A percentile compares a stretch with the other conserved stretches of the same genome.
Evolutionary conservation across 148 eudicot genomes (phyloP).

Genomic region (Fagopyrum esculentum): DNA sequence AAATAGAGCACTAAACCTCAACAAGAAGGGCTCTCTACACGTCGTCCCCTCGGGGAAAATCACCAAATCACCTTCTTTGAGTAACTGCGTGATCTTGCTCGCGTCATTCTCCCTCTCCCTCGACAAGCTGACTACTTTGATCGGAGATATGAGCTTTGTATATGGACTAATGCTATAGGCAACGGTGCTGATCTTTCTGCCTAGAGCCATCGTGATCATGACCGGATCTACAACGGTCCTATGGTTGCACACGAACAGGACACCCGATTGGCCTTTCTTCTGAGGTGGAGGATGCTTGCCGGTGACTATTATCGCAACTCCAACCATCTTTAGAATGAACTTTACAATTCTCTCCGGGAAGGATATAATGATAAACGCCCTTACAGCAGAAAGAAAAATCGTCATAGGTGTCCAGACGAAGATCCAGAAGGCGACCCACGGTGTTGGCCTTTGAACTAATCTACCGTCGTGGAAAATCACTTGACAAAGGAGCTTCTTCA

Average conservation of each 20-base stretch:
- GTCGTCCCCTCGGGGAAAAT: slow-evolving; percentile 69
- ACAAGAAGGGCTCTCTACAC: slow-evolving; percentile 47
- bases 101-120: slow-evolving; percentile 52
- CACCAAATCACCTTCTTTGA: slow-evolving; percentile 53
- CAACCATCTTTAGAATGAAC: slow-evolving; percentile 38
- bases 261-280: slow-evolving; percentile 28
- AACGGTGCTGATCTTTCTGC: slow-evolving; percentile 47
- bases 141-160: slow-evolving; percentile 50
- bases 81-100: slow-evolving; percentile 29
- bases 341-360: slow-evolving; percentile 32
- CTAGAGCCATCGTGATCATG: slow-evolving; percentile 36
- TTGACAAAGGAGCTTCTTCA: slow-evolving; percentile 41
- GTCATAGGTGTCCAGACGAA: slow-evolving; percentile 59
- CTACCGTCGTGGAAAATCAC: slow-evolving; percentile 61
- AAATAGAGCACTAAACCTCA: slow-evolving; percentile 51
- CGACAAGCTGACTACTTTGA: slow-evolving; percentile 49
- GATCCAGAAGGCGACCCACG: slow-evolving; percentile 36
- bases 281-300: slow-evolving; percentile 62
- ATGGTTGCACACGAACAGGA: slow-evolving; percentile 55
- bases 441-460: slow-evolving; percentile 49
- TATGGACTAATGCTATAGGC: slow-evolving; percentile 55
- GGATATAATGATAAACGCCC: slow-evolving; percentile 35
- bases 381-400: slow-evolving; percentile 31
- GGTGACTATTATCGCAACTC: slow-evolving; percentile 41
- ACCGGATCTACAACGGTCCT: slow-evolving; percentile 47